phyloP scores from a whole-genome alignment of 2,329 filamentous ascomycete species.

The Cladosporium sp. region DNA sequence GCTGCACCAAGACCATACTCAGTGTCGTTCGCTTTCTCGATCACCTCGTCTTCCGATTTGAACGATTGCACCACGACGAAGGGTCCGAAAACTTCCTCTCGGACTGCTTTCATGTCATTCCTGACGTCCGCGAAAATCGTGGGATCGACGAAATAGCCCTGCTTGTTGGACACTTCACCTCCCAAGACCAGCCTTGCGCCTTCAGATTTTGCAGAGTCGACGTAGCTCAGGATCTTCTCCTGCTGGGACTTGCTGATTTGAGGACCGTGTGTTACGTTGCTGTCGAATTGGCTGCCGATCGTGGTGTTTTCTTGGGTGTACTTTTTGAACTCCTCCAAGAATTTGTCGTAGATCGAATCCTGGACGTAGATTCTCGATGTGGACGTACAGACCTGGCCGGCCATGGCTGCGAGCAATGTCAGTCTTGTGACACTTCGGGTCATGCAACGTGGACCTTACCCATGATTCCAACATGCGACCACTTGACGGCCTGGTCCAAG shows the following conservation, averaged over 20 bases:
- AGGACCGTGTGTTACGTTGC: conserved; percentile 68
- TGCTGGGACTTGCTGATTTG: conserved; percentile 69
- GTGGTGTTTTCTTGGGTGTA: conserved; percentile 57
- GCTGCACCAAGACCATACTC: conserved; percentile 40
- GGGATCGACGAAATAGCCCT: conserved; percentile 62
- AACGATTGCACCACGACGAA: conserved; percentile 58
- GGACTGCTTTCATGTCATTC: conserved; percentile 53
- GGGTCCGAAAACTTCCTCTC: conserved; percentile 62
- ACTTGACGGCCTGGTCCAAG: conserved; percentile 61
- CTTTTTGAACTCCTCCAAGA: conserved; percentile 59
- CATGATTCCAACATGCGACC: conserved; percentile 59
- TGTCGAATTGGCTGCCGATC: conserved; percentile 67
- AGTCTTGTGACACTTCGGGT: not conserved
- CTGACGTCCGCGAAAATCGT: conserved; percentile 57
- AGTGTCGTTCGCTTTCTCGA: conserved; percentile 46
- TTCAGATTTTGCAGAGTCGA: conserved; percentile 58
- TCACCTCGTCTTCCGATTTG: conserved; percentile 29
- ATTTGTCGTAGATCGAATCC: conserved; percentile 56
- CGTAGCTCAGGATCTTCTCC: conserved; percentile 65
- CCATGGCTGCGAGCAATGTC: not conserved
- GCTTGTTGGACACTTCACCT: conserved; percentile 30
- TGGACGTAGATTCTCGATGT: conserved; percentile 57
- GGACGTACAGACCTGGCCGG: conserved; percentile 56
- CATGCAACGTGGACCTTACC: conserved; percentile 41
- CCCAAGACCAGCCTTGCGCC: conserved; percentile 26